phyloP scores from a whole-genome alignment of 2,329 filamentous ascomycete species.

The Aureobasidium sp. region DNA sequence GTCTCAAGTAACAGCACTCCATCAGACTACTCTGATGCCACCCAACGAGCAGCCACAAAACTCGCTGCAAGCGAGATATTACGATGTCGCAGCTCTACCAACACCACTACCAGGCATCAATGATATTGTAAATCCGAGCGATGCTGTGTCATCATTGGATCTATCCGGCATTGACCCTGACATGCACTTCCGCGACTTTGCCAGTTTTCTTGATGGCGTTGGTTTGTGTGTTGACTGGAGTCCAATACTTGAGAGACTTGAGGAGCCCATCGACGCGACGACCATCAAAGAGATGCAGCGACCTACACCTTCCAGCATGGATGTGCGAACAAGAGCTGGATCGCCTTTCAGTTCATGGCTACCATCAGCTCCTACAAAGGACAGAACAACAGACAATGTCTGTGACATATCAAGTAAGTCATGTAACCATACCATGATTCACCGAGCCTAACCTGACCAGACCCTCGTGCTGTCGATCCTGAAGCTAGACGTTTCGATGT shows the following conservation, averaged over 20 bases:
- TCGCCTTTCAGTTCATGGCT: slow-evolving; percentile 1
- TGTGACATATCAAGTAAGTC: background rate
- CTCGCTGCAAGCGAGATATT: background rate
- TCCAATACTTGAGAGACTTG: background rate
- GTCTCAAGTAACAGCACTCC: background rate
- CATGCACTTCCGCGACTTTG: background rate
- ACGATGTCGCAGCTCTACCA: background rate
- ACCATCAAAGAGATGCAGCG: background rate
- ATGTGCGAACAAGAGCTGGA: background rate
- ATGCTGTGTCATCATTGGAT: background rate
- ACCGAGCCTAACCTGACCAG: background rate
- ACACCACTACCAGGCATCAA: background rate
- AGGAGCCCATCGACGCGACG: background rate
- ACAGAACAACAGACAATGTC: background rate
- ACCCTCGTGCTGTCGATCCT: background rate
- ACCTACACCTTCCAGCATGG: background rate
- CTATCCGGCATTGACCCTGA: background rate
- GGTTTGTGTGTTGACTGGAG: slow-evolving; percentile 3
- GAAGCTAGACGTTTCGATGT: background rate
- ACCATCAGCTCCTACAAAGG: background rate
- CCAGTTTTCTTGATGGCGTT: background rate
- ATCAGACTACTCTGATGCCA: background rate
- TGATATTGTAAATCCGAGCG: background rate
- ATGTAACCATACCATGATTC: too few relatives aligned
- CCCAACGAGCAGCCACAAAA: background rate